Evolutionary conservation across 1,139 yeast genomes (phyloP).

Genomic region (Magnusiomyces clavatus): DNA sequence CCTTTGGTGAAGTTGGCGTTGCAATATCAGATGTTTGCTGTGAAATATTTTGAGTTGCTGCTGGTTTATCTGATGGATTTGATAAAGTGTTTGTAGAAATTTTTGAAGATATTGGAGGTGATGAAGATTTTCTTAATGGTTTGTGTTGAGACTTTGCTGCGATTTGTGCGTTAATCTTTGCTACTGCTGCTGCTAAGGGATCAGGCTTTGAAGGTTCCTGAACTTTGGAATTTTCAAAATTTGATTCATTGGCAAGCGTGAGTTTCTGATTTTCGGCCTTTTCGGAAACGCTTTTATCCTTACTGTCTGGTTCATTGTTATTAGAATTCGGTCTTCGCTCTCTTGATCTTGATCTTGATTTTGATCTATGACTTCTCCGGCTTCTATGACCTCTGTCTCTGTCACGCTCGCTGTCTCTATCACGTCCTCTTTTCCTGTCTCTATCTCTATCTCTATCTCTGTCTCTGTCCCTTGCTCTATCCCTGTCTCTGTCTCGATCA

Average conservation of each 20-base stretch:
- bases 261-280: no score
- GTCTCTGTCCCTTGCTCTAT: conserved; percentile 6
- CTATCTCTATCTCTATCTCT: conserved; percentile 1
- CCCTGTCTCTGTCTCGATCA: conserved; percentile 8
- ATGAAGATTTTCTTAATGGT: neutral
- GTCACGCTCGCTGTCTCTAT: no score
- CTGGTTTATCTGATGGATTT: neutral
- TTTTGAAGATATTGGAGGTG: neutral
- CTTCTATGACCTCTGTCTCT: neutral
- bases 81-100: neutral
- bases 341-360: conserved; percentile 2
- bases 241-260: no score
- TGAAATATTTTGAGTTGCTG: neutral
- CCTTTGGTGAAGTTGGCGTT: neutral
- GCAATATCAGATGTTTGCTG: neutral
- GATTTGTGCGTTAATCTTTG: conserved; percentile 30
- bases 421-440: no score
- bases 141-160: conserved; percentile 12
- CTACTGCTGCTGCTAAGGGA: conserved; percentile 29
- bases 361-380: conserved; percentile 9
- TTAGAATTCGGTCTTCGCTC: conserved; percentile 1
- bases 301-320: neutral
- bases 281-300: no score
- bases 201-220: neutral
- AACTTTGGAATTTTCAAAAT: neutral